Percentiles rank a stretch among this genome's conserved stretches.
Evolutionary conservation across 108 stramenopile species (phyloP).

Genomic region (Skeletonema tropicum): DNA sequence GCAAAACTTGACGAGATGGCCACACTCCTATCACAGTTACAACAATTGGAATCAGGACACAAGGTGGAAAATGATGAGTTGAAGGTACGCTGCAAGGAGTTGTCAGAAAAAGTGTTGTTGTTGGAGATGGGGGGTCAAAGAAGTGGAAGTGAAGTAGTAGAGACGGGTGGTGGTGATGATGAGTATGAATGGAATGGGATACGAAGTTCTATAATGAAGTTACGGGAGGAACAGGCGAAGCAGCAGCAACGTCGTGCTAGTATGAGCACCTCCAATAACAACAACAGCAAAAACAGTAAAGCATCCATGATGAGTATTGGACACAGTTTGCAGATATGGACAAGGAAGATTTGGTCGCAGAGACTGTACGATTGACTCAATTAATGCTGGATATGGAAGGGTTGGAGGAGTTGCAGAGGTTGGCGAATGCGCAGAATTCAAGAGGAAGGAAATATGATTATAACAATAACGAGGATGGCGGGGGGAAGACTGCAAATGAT

Average conservation of each 20-base stretch:
- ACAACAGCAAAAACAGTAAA: background rate
- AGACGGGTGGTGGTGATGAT: background rate
- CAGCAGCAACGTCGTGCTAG: background rate
- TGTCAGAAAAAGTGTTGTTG: background rate
- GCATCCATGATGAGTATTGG: background rate
- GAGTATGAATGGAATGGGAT: background rate
- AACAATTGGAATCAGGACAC: background rate
- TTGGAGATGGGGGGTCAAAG: background rate
- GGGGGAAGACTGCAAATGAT: background rate
- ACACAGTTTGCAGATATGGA: background rate
- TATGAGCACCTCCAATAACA: background rate
- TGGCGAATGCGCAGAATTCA: background rate
- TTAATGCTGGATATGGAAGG: background rate
- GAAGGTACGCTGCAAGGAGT: background rate
- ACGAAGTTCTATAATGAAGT: background rate
- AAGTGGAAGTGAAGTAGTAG: background rate
- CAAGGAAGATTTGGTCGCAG: slow-evolving; percentile 2
- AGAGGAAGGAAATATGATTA: background rate
- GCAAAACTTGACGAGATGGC: slow-evolving; percentile 8
- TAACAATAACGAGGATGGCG: no score
- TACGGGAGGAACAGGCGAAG: background rate
- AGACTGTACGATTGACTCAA: slow-evolving; percentile 3
- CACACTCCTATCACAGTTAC: background rate
- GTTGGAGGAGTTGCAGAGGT: background rate
- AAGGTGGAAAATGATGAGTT: background rate